phyloP scores from a whole-genome alignment of 257 asterid genomes.

The Solanum chaucha region DNA sequence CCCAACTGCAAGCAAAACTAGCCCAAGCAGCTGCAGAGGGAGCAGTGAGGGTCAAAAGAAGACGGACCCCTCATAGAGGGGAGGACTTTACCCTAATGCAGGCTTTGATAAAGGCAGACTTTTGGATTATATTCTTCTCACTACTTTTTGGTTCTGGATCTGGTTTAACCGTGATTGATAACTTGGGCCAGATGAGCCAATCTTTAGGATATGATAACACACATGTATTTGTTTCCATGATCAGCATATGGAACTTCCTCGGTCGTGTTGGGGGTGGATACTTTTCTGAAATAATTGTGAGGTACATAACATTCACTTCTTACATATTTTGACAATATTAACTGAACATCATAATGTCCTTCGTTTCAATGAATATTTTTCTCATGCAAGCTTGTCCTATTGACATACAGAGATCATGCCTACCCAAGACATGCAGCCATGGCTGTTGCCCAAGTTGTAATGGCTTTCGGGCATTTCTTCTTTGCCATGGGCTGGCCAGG shows the following conservation, averaged over 20 bases:
- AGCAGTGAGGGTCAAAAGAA: conserved; percentile 42
- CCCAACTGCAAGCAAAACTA: conserved; percentile 28
- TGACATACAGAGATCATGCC: conserved; percentile 57
- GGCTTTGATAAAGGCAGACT: conserved; percentile 44
- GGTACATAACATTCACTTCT: conserved; percentile 5
- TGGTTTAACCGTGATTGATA: conserved; percentile 45
- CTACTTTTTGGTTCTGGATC: conserved; percentile 46
- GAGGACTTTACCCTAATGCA: conserved; percentile 41
- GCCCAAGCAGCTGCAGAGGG: conserved; percentile 49
- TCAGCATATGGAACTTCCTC: conserved; percentile 52
- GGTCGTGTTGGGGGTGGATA: conserved; percentile 53
- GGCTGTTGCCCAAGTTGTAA: conserved; percentile 64
- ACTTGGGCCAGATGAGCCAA: conserved; percentile 51
- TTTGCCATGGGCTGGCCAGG: conserved; percentile 96
- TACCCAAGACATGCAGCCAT: conserved; percentile 75
- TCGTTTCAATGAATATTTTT: neutral
- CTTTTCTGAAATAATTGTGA: conserved; percentile 43
- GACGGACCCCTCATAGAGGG: conserved; percentile 42
- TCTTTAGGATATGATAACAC: conserved; percentile 40
- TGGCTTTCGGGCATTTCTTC: conserved; percentile 82
- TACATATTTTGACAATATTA: neutral
- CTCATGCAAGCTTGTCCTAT: conserved; percentile 3
- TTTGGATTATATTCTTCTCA: conserved; percentile 46
- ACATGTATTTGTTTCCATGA: conserved; percentile 47
- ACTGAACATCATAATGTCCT: neutral